Percentiles rank a stretch among this genome's conserved stretches.
Conservation (phyloP, 108 stramenopile genomes). For the Mayamaea pseudoterrestris region DNA sequence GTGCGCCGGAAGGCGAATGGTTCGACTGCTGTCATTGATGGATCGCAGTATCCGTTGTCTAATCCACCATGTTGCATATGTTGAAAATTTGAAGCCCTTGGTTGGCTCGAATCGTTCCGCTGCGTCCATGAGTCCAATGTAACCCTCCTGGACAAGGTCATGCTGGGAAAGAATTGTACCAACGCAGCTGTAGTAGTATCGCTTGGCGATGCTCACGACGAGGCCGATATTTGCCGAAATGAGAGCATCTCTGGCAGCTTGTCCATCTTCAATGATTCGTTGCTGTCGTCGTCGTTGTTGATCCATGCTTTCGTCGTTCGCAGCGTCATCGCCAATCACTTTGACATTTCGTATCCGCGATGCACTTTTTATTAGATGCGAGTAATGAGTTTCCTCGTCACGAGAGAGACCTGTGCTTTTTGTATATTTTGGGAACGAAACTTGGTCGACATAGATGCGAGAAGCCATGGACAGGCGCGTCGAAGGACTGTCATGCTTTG, state of each 20-base stretch:
- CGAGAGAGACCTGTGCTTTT: background rate
- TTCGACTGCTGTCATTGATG: conserved; percentile 65
- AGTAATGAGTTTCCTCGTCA: background rate
- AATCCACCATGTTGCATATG: conserved; percentile 92
- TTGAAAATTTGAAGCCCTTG: conserved; percentile 75
- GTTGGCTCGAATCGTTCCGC: conserved; percentile 87
- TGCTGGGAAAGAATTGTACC: conserved; percentile 62
- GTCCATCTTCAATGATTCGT: conserved; percentile 32
- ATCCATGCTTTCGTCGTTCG: conserved; percentile 6
- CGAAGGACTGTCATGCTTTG: too few relatives aligned
- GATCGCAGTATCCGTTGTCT: conserved; percentile 80
- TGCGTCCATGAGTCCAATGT: conserved; percentile 84
- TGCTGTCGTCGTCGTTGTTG: conserved; percentile 1
- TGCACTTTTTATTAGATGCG: background rate
- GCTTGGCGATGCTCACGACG: conserved; percentile 65
- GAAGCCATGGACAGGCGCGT: too few relatives aligned
- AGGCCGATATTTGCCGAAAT: conserved; percentile 66
- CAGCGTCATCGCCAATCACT: conserved; percentile 22
- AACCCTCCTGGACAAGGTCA: conserved; percentile 90
- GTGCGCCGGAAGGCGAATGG: conserved; percentile 84
- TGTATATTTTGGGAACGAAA: background rate
- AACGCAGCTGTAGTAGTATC: conserved; percentile 40
- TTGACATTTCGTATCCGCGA: too few relatives aligned
- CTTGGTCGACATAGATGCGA: too few relatives aligned
- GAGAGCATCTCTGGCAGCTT: conserved; percentile 44